A percentile compares a stretch with the other conserved stretches of the same genome.
These are phyloP conservation scores for Claviceps lovelessii DNA, from an alignment of 2,329 filamentous ascomycete genomes.

Conservation along the genomic window DNA sequence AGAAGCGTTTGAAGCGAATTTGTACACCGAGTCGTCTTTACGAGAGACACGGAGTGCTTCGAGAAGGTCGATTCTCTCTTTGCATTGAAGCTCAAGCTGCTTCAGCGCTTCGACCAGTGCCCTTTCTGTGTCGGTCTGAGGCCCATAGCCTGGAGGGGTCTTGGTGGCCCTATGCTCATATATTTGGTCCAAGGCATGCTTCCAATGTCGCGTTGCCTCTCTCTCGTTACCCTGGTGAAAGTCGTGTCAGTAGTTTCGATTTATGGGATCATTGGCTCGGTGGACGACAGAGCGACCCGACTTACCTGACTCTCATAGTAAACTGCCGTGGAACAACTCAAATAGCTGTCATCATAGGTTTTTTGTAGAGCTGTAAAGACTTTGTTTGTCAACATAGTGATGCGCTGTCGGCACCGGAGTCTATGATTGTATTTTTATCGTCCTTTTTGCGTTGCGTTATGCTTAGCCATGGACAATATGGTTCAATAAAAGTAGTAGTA, in stretches of 20 bases:
- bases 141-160: slow-evolving; percentile 51
- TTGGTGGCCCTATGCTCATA: slow-evolving; percentile 71
- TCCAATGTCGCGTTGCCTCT: slow-evolving; percentile 86
- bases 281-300: neutral
- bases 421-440: neutral
- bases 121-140: slow-evolving; percentile 69
- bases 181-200: slow-evolving; percentile 73
- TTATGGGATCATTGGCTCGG: neutral
- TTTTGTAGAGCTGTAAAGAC: slow-evolving; percentile 69
- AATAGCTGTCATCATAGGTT: slow-evolving; percentile 92
- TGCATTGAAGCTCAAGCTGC: slow-evolving; percentile 78
- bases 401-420: neutral
- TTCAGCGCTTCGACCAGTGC: slow-evolving; percentile 68
- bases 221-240: slow-evolving; percentile 57
- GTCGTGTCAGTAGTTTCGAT: neutral
- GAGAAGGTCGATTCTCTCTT: slow-evolving; percentile 79
- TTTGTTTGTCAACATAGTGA: slow-evolving; percentile 39
- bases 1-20: slow-evolving; percentile 7
- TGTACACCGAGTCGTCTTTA: slow-evolving; percentile 18
- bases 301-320: slow-evolving; percentile 85
- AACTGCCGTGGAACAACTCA: slow-evolving; percentile 87
- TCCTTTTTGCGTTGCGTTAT: neutral
- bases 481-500: neutral
- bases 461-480: neutral
- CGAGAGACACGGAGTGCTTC: slow-evolving; percentile 62